These are phyloP conservation scores for Mycotypha africana DNA, from an alignment of 371 early-diverging fungal species.

Conservation along the genomic window DNA sequence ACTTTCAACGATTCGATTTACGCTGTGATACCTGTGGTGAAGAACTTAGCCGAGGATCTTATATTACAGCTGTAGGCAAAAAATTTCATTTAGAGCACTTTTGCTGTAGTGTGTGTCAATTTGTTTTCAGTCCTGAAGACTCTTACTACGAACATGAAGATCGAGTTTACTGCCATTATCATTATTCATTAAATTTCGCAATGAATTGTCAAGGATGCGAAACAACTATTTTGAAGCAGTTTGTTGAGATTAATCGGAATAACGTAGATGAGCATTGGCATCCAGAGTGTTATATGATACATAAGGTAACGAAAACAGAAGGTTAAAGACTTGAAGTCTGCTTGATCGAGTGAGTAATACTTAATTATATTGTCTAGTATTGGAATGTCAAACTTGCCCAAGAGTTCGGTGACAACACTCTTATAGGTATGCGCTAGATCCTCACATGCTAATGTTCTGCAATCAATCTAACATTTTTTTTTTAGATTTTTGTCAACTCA, in stretches of 20 bases:
- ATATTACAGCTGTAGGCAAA: conserved; percentile 87
- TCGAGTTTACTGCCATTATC: conserved; percentile 89
- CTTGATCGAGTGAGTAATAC: too few relatives aligned
- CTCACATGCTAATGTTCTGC: too few relatives aligned
- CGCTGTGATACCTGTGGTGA: conserved; percentile 89
- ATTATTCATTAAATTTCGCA: conserved; percentile 86
- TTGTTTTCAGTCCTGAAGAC: conserved; percentile 91
- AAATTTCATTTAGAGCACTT: conserved; percentile 97
- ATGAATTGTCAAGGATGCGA: conserved; percentile 91
- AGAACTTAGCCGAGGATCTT: conserved; percentile 85
- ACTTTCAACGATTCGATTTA: conserved; percentile 77
- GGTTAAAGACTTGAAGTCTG: too few relatives aligned
- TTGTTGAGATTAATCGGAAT: conserved; percentile 85
- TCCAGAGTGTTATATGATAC: conserved; percentile 98
- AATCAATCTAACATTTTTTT: too few relatives aligned
- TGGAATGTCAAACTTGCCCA: conserved; percentile 66
- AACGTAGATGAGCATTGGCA: conserved; percentile 91
- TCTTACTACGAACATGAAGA: conserved; percentile 93
- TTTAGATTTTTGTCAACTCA: conserved; percentile 18
- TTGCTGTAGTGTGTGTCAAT: conserved; percentile 91
- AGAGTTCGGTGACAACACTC: not conserved
- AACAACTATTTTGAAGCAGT: conserved; percentile 91
- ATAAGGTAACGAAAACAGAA: conserved; percentile 60
- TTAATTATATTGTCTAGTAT: conserved; percentile 44
- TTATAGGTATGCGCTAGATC: too few relatives aligned